Conservation (phyloP, 306 rosid species). For the Geum urbanum region DNA sequence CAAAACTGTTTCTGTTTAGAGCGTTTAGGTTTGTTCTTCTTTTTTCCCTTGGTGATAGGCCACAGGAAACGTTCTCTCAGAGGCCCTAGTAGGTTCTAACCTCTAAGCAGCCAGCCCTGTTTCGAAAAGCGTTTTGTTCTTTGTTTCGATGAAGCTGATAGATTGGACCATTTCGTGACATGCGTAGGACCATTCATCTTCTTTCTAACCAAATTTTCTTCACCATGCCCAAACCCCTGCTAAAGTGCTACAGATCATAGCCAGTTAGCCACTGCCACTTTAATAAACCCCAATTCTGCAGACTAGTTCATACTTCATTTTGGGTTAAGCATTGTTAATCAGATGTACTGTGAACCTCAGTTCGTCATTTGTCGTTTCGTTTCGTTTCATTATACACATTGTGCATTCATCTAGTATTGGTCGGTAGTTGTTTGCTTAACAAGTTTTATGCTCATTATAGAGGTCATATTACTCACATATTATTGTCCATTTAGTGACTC, state of each 20-base stretch:
- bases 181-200: slow-evolving; percentile 14
- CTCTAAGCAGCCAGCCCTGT: not conserved
- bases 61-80: slow-evolving; percentile 1
- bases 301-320: not conserved
- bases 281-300: not conserved
- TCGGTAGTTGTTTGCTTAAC: slow-evolving; percentile 1
- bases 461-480: not conserved
- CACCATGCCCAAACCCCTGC: not conserved
- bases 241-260: not conserved
- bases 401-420: not conserved
- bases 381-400: not conserved
- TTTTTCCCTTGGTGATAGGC: not conserved
- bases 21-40: not conserved
- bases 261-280: not conserved
- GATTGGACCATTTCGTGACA: not conserved
- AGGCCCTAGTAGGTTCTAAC: not conserved
- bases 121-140: not conserved
- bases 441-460: not conserved
- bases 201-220: not conserved
- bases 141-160: slow-evolving; percentile 8
- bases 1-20: no score
- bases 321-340: not conserved
- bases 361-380: not conserved
- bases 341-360: not conserved
- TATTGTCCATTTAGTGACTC: not conserved